A percentile compares a stretch with the other conserved stretches of the same genome.
These are phyloP conservation scores for Clonostachys rosea DNA, from an alignment of 2,329 filamentous ascomycete genomes.

Conservation along the genomic window DNA sequence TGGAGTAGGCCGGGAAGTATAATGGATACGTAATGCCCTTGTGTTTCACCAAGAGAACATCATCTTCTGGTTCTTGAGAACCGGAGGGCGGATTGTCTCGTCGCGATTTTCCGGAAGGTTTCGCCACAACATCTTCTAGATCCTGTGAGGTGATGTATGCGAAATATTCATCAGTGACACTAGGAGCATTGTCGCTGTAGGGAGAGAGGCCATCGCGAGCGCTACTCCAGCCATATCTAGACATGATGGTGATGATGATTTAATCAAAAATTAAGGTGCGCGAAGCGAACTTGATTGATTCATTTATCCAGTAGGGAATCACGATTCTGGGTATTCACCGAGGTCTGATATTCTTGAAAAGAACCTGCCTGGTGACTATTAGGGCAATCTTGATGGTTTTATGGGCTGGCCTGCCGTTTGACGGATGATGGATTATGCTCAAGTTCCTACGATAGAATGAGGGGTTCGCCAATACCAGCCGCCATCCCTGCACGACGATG, in stretches of 20 bases:
- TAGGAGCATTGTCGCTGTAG: conserved; percentile 40
- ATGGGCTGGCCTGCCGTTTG: too few species aligned
- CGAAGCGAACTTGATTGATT: too few species aligned
- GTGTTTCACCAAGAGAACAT: conserved; percentile 67
- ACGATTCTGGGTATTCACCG: too few species aligned
- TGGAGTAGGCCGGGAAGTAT: conserved; percentile 71
- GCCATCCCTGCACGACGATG: too few species aligned
- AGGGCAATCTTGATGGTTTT: too few species aligned
- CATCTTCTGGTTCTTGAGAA: conserved; percentile 49
- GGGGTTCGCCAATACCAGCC: too few species aligned
- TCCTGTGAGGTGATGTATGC: conserved; percentile 81
- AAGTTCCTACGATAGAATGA: too few species aligned
- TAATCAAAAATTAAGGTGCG: too few species aligned
- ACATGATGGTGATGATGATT: conserved; percentile 36
- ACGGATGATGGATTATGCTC: too few species aligned
- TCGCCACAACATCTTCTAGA: conserved; percentile 40
- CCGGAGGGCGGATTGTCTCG: conserved; percentile 19
- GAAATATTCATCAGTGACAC: conserved; percentile 72
- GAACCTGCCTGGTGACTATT: too few species aligned
- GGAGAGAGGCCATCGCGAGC: conserved; percentile 43
- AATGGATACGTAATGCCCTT: conserved; percentile 62
- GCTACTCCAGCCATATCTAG: conserved; percentile 46
- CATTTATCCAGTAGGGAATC: too few species aligned
- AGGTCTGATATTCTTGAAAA: too few species aligned
- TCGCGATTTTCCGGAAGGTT: conserved; percentile 31